A percentile compares a stretch with the other conserved stretches of the same genome.
These are phyloP conservation scores for Diaporthe sp. DNA, from an alignment of 2,329 filamentous ascomycete species.

Conservation along the genomic window DNA sequence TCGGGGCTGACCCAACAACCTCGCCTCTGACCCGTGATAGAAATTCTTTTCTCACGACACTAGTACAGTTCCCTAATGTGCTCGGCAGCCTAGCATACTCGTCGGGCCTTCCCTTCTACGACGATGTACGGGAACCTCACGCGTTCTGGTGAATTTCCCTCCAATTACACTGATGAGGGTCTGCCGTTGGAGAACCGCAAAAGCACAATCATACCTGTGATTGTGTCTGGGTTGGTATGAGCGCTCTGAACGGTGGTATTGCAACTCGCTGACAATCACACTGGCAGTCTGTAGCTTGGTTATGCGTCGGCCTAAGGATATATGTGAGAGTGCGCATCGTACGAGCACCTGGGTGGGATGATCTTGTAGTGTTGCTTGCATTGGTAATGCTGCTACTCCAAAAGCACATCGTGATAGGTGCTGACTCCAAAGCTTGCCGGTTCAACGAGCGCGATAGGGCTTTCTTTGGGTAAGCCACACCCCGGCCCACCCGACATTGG, in stretches of 20 bases:
- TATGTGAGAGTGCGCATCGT: neutral
- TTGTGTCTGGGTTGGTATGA: neutral
- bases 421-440: slow-evolving; percentile 10
- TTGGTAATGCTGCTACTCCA: neutral
- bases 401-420: neutral
- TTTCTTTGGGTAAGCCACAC: neutral
- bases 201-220: neutral
- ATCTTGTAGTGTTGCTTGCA: neutral
- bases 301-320: neutral
- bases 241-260: neutral
- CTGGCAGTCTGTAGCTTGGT: neutral
- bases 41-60: neutral
- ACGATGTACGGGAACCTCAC: slow-evolving; percentile 6
- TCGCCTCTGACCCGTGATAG: neutral
- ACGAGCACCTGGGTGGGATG: neutral
- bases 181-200: neutral
- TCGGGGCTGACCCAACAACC: neutral
- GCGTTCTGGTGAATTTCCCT: neutral
- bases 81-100: neutral
- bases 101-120: neutral
- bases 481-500: neutral
- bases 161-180: neutral
- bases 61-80: neutral
- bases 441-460: neutral
- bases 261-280: neutral